Percentiles rank a stretch among this genome's conserved stretches.
Conservation (phyloP, 371 early-diverging fungal species). For the Thermomucor indicae-seudaticae region DNA sequence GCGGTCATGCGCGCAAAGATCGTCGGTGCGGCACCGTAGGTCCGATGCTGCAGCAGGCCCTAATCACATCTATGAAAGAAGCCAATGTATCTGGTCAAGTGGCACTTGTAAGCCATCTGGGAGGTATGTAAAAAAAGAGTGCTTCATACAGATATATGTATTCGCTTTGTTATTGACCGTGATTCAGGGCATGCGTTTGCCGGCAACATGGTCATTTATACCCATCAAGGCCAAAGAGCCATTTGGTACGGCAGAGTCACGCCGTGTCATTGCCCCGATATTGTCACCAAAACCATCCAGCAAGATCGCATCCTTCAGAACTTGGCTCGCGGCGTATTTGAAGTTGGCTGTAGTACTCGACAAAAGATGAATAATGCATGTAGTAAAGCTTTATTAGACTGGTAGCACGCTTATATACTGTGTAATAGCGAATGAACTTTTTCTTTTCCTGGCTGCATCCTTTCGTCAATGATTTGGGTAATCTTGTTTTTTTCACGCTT, state of each 20-base stretch:
- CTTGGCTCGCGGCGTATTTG: slow-evolving; percentile 30
- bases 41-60: slow-evolving; percentile 22
- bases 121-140: slow-evolving; percentile 17
- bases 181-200: slow-evolving; percentile 32
- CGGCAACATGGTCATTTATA: slow-evolving; percentile 36
- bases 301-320: slow-evolving; percentile 28
- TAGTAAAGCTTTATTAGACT: neutral
- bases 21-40: slow-evolving; percentile 36
- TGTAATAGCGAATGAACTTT: too few relatives aligned
- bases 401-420: too few relatives aligned
- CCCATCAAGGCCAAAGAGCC: slow-evolving; percentile 30
- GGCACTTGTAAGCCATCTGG: slow-evolving; percentile 33
- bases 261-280: slow-evolving; percentile 33
- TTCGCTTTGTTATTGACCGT: neutral
- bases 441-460: too few relatives aligned
- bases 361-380: neutral
- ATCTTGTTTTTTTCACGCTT: too few relatives aligned
- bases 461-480: too few relatives aligned
- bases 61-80: slow-evolving; percentile 18
- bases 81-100: slow-evolving; percentile 7
- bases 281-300: slow-evolving; percentile 22
- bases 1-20: slow-evolving; percentile 37
- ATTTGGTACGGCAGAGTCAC: slow-evolving; percentile 44
- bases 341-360: slow-evolving; percentile 13
- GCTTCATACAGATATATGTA: neutral